A percentile compares a stretch with the other conserved stretches of the same genome.
These are phyloP conservation scores for Rosa rugosa DNA, from an alignment of 306 rosid species.

Conservation along the genomic window DNA sequence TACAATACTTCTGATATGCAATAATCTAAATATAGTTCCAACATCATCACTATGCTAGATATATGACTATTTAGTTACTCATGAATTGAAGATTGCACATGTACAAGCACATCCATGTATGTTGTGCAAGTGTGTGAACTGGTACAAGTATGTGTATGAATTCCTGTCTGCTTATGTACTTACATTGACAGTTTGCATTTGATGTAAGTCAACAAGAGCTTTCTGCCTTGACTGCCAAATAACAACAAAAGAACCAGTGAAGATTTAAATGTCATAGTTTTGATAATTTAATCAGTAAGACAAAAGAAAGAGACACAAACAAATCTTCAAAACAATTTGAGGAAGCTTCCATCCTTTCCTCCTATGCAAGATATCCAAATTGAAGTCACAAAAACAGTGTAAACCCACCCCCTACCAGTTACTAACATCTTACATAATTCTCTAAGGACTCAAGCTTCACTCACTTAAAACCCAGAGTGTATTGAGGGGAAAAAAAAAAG, in stretches of 20 bases:
- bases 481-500: neutral
- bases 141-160: neutral
- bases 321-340: neutral
- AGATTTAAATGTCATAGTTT: neutral
- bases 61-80: neutral
- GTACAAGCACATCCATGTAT: neutral
- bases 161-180: constrained; percentile 17
- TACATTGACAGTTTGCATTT: constrained; percentile 80
- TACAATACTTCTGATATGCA: neutral
- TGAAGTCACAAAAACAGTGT: constrained; percentile 1
- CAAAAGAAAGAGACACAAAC: neutral
- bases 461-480: neutral
- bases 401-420: neutral
- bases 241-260: constrained; percentile 1
- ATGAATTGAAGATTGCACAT: neutral
- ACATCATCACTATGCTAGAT: neutral
- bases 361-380: neutral
- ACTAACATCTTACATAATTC: neutral
- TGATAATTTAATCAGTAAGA: neutral
- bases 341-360: neutral
- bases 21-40: neutral
- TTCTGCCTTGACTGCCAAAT: constrained; percentile 84
- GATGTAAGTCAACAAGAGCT: constrained; percentile 81
- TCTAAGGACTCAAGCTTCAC: neutral
- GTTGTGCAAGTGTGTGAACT: neutral